Percentiles rank a stretch among this genome's conserved stretches.
phyloP scores from a whole-genome alignment of 2,329 filamentous ascomycete genomes.

The Colletotrichum orchidophilum region DNA sequence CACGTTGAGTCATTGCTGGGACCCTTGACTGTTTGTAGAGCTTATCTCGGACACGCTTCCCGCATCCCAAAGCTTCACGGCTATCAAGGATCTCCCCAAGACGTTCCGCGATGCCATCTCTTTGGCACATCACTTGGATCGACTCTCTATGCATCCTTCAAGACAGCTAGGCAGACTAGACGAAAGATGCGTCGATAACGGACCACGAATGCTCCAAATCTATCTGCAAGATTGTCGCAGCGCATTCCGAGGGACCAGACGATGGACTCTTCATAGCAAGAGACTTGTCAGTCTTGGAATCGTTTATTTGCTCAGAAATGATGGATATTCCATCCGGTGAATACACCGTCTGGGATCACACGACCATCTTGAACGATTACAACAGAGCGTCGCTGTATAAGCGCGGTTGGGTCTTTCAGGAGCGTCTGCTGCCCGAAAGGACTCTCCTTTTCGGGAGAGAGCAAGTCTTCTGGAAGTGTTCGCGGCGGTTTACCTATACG shows the following conservation, averaged over 20 bases:
- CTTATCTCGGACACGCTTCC: background rate
- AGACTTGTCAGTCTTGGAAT: background rate
- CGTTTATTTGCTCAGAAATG: background rate
- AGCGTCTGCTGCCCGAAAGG: background rate
- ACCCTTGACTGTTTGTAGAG: background rate
- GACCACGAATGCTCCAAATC: background rate
- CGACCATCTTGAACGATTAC: background rate
- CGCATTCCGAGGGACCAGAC: background rate
- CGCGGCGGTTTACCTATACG: background rate
- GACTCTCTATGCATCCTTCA: background rate
- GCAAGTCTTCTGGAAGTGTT: background rate
- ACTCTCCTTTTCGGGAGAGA: background rate
- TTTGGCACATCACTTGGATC: background rate
- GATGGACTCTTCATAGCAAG: background rate
- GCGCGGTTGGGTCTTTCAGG: background rate
- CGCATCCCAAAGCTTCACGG: background rate
- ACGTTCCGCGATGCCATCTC: background rate
- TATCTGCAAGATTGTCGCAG: background rate
- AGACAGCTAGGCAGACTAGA: background rate
- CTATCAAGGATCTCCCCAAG: background rate
- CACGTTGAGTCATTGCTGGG: background rate
- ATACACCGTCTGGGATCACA: background rate
- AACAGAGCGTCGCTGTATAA: background rate
- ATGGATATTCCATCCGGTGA: background rate
- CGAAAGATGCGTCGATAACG: background rate